phyloP scores from a whole-genome alignment of 2,329 filamentous ascomycete species.

The Apiospora malaysiana region DNA sequence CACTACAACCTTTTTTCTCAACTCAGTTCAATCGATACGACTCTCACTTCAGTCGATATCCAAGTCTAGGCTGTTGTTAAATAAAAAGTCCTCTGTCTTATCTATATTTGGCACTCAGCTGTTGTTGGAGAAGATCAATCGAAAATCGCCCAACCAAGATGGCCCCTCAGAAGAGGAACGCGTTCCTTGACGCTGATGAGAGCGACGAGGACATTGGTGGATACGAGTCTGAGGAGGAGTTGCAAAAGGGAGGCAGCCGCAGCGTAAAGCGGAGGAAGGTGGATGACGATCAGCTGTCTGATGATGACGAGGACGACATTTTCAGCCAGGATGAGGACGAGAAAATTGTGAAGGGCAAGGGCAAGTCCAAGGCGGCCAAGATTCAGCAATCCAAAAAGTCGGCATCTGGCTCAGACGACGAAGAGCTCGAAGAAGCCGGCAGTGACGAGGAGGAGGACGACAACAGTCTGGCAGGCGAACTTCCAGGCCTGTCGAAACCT shows the following conservation, averaged over 20 bases:
- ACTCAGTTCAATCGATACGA: not conserved
- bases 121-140: not conserved
- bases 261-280: constrained; percentile 58
- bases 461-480: constrained; percentile 39
- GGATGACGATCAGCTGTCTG: constrained; percentile 34
- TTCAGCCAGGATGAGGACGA: constrained; percentile 30
- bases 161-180: constrained; percentile 73
- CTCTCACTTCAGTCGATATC: not conserved
- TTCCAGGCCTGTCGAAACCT: constrained; percentile 58
- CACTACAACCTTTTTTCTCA: constrained; percentile 20
- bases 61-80: not conserved
- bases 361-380: constrained; percentile 31
- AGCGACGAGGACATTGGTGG: constrained; percentile 64
- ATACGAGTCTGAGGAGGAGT: constrained; percentile 71
- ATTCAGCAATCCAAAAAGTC: constrained; percentile 19
- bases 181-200: constrained; percentile 68
- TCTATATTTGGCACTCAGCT: not conserved
- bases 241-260: constrained; percentile 69
- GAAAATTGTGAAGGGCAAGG: constrained; percentile 32
- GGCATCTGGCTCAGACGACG: constrained; percentile 29
- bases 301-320: constrained; percentile 38
- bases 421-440: constrained; percentile 29
- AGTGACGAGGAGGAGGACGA: constrained; percentile 23
- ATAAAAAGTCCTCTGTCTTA: too few species aligned
- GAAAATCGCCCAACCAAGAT: constrained; percentile 47